Base-by-base conservation (phyloP, 495 filamentous ascomycete species). In the Talaromyces adpressus region DNA sequence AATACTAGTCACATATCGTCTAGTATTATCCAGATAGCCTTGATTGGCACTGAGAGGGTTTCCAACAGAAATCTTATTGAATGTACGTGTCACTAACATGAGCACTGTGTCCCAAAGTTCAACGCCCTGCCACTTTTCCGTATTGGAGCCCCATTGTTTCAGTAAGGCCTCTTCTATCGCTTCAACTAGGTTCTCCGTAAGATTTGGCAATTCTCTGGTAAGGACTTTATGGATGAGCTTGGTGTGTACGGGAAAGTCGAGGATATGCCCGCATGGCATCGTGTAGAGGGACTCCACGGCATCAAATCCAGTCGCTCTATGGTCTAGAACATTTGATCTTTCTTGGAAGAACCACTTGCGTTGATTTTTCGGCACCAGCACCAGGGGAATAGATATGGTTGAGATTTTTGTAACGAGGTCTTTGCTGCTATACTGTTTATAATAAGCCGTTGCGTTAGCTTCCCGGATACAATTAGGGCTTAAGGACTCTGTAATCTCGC, bases 201-300 rank as follows among this genome's bases (percentile, higher is more conserved):
- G 20, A 23, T 53, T 53, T 53, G 51, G 51, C 23, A 53, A 18
- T 12, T 53, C 51, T 22, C 51, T 4, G 18, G 20, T 53, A 16
- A 53, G 51, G 20, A 53, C 51, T 25, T 53, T 53, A 53, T 53
- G 20, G 51, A 53, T 53, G 51, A 53, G 51, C 51, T 53, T 53
- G 6, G 23, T n/a, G 22, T 53, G 51, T 27, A n/a, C 5, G 9
- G 51, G 51, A 23, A 53, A 53, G 23, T 53, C 51, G 20, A 53
- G 51, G 51, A 53, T 53, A 53, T 22, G 12, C 6, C 51, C 51
- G 18, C 51, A 53, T 14, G 51, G 51, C 51, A 53, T 53, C 6
- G 51, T 53, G 18, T 53, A 53, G 20, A 53, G 51, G 51, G 51
- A 53, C 51, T 53, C 51, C 6, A 53, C 51, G 8, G 51, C 51